A percentile compares a stretch with the other conserved stretches of the same genome.
Conservation (phyloP, 768 basidiomycete species). For the Russula sp. region DNA sequence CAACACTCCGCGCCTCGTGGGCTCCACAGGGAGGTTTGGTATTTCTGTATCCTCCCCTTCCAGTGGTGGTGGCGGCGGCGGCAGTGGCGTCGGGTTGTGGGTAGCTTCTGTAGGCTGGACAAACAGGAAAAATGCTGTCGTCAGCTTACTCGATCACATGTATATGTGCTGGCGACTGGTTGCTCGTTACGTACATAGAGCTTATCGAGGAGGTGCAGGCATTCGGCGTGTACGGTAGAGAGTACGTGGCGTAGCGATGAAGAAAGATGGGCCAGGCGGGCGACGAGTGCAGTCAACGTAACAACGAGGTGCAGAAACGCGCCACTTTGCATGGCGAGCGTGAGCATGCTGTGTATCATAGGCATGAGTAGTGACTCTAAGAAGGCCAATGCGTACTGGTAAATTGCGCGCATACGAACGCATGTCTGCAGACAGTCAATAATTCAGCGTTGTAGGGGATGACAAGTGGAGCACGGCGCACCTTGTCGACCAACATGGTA, state of each 20-base stretch:
- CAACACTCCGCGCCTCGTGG: background rate
- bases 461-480: conserved; percentile 25
- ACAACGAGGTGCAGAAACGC: conserved; percentile 69
- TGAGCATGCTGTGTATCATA: conserved; percentile 44
- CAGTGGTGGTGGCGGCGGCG: background rate
- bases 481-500: conserved; percentile 43
- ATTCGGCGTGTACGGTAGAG: conserved; percentile 7
- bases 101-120: conserved; percentile 1
- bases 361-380: background rate
- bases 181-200: conserved; percentile 15
- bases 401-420: conserved; percentile 43
- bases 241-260: conserved; percentile 3
- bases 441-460: background rate
- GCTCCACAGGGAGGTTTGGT: too few species aligned
- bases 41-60: background rate
- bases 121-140: background rate
- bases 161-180: background rate
- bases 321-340: conserved; percentile 60
- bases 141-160: background rate
- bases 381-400: conserved; percentile 36
- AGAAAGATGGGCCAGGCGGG: conserved; percentile 39
- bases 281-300: conserved; percentile 53
- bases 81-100: background rate
- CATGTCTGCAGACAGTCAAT: conserved; percentile 35
- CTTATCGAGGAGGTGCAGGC: background rate